A percentile compares a stretch with the other conserved stretches of the same genome.
Conservation (phyloP, 495 filamentous ascomycete genomes). For the Aspergillus mulundensis region DNA sequence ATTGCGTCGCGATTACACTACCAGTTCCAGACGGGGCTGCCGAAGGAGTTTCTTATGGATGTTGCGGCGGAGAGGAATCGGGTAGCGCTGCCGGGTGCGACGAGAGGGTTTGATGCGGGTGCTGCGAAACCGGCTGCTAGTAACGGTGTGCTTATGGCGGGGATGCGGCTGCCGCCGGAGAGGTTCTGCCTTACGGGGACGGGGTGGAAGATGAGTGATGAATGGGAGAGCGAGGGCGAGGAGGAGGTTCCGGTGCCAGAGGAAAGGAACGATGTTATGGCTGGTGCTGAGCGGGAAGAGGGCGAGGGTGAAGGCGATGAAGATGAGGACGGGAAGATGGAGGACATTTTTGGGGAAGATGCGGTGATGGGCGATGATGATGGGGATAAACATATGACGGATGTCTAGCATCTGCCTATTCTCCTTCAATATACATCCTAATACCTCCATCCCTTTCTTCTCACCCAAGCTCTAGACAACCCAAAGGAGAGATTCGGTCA, state of each 20-base stretch:
- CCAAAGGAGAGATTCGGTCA: conserved; percentile 13
- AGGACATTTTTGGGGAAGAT: conserved; percentile 55
- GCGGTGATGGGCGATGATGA: conserved; percentile 42
- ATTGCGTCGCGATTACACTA: conserved; percentile 61
- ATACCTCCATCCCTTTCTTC: background rate
- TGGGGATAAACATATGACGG: conserved; percentile 48
- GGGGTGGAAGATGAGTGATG: conserved; percentile 77
- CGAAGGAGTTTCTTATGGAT: conserved; percentile 85
- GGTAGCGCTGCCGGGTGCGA: conserved; percentile 70
- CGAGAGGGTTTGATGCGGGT: conserved; percentile 55
- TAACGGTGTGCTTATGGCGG: conserved; percentile 45
- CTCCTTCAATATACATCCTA: background rate
- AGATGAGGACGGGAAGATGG: conserved; percentile 57
- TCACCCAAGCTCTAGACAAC: background rate
- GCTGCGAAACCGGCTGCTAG: background rate
- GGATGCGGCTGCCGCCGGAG: conserved; percentile 83
- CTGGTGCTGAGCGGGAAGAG: conserved; percentile 26
- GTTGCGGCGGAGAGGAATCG: conserved; percentile 78
- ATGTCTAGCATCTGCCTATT: conserved; percentile 29
- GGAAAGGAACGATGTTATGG: conserved; percentile 19
- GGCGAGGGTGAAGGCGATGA: conserved; percentile 36
- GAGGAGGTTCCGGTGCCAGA: conserved; percentile 44
- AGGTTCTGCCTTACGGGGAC: conserved; percentile 83
- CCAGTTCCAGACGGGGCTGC: conserved; percentile 61
- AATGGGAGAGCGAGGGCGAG: conserved; percentile 65